Conservation (phyloP, 139 green algal genomes). For the Spirogloea muscicola region DNA sequence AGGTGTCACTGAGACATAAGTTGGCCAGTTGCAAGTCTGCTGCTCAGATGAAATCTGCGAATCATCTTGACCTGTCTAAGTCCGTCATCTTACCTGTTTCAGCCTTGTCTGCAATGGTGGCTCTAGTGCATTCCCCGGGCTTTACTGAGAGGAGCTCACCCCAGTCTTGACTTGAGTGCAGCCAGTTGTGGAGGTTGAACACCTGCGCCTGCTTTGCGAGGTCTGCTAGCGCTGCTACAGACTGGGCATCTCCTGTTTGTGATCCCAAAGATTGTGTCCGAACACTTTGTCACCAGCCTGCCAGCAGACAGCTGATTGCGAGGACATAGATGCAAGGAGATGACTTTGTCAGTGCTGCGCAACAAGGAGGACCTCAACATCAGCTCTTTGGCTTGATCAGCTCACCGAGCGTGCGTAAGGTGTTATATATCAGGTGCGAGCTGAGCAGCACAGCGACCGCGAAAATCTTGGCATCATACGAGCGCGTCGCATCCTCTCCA, state of each 20-base stretch:
- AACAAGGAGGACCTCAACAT: neutral
- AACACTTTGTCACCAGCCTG: neutral
- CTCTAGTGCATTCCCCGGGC: neutral
- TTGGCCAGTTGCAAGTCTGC: neutral
- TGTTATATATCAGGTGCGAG: conserved; percentile 28
- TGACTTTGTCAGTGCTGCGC: neutral
- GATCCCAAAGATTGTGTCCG: neutral
- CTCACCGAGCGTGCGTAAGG: conserved; percentile 8
- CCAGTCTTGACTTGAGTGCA: conserved; percentile 1
- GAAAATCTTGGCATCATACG: conserved; percentile 32
- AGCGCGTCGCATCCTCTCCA: neutral
- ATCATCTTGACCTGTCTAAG: neutral
- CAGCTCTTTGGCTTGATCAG: neutral
- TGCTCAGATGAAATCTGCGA: neutral
- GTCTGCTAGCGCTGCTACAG: conserved; percentile 7
- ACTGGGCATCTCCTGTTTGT: neutral
- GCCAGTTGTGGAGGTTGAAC: conserved; percentile 34
- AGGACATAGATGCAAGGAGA: neutral
- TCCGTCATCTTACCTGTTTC: neutral
- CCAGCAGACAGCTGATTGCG: neutral
- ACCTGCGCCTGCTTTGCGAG: conserved; percentile 19
- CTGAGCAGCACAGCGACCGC: conserved; percentile 4
- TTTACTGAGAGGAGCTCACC: neutral
- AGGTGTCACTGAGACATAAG: neutral
- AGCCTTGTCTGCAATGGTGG: no score